Percentiles rank a stretch among this genome's conserved stretches.
phyloP scores from a whole-genome alignment of 148 eudicot species.

The Vaccinium vitisidaea region DNA sequence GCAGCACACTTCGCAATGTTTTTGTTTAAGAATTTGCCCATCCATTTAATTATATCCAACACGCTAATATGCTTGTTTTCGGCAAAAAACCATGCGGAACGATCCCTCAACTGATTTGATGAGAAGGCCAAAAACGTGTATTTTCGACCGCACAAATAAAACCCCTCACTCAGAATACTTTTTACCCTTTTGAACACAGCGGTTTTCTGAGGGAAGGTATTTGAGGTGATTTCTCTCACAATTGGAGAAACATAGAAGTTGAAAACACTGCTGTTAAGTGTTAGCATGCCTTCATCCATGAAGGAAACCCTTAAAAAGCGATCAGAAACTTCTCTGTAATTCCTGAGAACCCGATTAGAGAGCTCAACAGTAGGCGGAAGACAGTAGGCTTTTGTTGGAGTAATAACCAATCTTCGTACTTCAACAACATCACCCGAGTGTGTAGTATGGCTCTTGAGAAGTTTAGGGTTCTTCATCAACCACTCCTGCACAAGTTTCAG shows the following conservation, averaged over 20 bases:
- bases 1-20: constrained; percentile 93
- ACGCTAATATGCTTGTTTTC: constrained; percentile 43
- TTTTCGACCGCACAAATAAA: constrained; percentile 65
- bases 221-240: constrained; percentile 48
- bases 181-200: constrained; percentile 53
- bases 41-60: constrained; percentile 49
- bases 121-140: constrained; percentile 85
- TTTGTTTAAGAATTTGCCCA: constrained; percentile 62
- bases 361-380: constrained; percentile 81
- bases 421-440: constrained; percentile 52
- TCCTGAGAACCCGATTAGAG: constrained; percentile 75
- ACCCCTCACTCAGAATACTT: constrained; percentile 48
- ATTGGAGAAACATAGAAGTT: constrained; percentile 59
- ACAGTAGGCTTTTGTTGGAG: constrained; percentile 88
- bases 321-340: constrained; percentile 56
- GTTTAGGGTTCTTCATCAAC: constrained; percentile 62
- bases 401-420: constrained; percentile 72
- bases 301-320: constrained; percentile 84
- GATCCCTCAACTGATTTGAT: constrained; percentile 80
- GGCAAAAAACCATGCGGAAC: constrained; percentile 97
- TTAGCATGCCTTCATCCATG: constrained; percentile 87
- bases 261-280: constrained; percentile 53
- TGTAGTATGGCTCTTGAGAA: constrained; percentile 37
- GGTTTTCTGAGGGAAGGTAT: constrained; percentile 47
- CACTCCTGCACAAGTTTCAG: constrained; percentile 55